Conservation (phyloP, 805 yeast genomes). For the Candida methanosorbosa region DNA sequence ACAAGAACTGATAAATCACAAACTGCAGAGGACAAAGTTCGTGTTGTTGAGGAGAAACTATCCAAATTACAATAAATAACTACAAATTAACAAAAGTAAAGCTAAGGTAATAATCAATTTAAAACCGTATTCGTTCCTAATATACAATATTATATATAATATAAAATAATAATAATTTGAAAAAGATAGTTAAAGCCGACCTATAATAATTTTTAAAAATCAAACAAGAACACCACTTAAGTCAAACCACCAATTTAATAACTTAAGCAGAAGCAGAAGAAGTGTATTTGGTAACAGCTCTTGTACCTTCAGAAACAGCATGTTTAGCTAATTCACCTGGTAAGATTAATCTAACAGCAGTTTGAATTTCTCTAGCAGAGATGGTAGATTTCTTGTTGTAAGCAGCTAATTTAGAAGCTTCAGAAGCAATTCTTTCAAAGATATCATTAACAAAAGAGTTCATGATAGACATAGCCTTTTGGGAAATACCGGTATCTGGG, state of each 20-base stretch:
- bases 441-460: constrained; percentile 97
- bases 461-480: constrained; percentile 97
- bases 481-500: constrained; percentile 99
- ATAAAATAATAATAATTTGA: neutral
- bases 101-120: neutral
- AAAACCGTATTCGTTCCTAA: constrained; percentile 1
- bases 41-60: constrained; percentile 50
- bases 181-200: neutral
- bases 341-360: constrained; percentile 94
- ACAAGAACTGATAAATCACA: constrained; percentile 73
- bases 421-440: constrained; percentile 96
- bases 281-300: constrained; percentile 96
- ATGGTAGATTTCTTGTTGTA: constrained; percentile 98
- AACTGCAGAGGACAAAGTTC: constrained; percentile 64
- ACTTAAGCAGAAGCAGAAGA: constrained; percentile 40
- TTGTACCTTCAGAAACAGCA: constrained; percentile 97
- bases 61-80: constrained; percentile 7
- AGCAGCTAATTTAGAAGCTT: constrained; percentile 97
- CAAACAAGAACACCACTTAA: neutral
- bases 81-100: neutral
- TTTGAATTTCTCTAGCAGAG: constrained; percentile 97
- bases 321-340: constrained; percentile 99
- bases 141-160: constrained; percentile 4
- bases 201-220: neutral
- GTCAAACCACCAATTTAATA: neutral